Evolutionary conservation across 2,329 filamentous ascomycete species (phyloP), one percentile per base, ranked within the genome.

Genomic region (Coccinonectria pachysandricola): DNA sequence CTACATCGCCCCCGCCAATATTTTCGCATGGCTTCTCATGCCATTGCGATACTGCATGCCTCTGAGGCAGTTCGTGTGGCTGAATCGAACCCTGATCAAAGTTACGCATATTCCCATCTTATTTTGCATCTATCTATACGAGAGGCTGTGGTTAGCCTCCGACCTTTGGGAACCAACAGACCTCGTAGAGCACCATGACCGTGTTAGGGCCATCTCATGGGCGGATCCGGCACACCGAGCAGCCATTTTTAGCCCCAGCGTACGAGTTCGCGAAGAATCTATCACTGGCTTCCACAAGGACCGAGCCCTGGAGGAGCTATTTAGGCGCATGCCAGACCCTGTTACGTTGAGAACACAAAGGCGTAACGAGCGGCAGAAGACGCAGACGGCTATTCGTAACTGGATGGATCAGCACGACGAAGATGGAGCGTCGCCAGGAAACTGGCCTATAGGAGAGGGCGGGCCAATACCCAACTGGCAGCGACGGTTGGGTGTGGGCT

Each of bases 31-130:
- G 88, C 50, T 88, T 1, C 62, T 94, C 15, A 86, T 86, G 45
- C 88, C 88, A 0, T 53, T 92, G 22, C 72, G 87, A 36, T 93
- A 80, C 49, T 61, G 75, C 43, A 75, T 95, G 60, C 75, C 86
- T 0, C 76, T 95, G 41, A 73, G 73, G 20, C 71, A 76, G 24
- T 96, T 91, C 45, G 78, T 96, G 37, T 78, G 75, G 48, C 60
- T 93, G 36, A 96, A 96, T 50, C 74, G 88, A n/a, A 79, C 74
- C 0, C 74, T 92, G 34, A 95, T 96, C 62, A 95, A 95, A 49
- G 56, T 79, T 21, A 94, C 86, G 0, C 88, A 96, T 53, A 79
- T 91, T 36, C 87, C 88, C 0, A 70, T 96, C 3, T 58, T 96
- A 1, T 86, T 93, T 48, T 67, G 72, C 31, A 93, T 96, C 30